phyloP scores from a whole-genome alignment of 1,284 basidiomycete genomes.

The Ganoderma lingzhi region DNA sequence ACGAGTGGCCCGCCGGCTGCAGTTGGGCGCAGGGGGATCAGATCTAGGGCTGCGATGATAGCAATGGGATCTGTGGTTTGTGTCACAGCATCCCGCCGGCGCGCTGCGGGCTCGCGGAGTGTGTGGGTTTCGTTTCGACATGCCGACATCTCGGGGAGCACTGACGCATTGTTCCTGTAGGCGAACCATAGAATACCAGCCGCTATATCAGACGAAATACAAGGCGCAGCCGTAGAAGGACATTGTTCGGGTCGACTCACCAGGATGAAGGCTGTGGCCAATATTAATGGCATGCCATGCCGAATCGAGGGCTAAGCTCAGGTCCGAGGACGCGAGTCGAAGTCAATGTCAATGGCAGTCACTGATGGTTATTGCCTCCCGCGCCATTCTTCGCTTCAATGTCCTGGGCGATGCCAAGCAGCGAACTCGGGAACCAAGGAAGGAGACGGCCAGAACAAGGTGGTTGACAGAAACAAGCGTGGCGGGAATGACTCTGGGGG shows the following conservation, averaged over 20 bases:
- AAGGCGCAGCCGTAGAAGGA: neutral
- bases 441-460: neutral
- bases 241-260: neutral
- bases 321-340: neutral
- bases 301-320: neutral
- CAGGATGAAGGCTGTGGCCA: neutral
- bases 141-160: neutral
- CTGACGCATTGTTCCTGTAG: neutral
- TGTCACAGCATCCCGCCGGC: neutral
- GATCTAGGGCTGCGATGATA: slow-evolving; percentile 1
- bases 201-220: neutral
- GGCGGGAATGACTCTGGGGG: neutral
- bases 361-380: neutral
- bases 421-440: neutral
- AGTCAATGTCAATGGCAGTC: slow-evolving; percentile 7
- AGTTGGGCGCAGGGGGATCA: neutral
- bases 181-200: neutral
- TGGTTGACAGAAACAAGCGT: neutral
- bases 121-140: neutral
- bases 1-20: neutral
- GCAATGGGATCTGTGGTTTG: slow-evolving; percentile 1
- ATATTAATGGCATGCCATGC: neutral
- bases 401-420: neutral
- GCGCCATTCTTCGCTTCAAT: neutral
- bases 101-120: neutral